Evolutionary conservation across 306 rosid species (phyloP).

Genomic region (Canavalia gladiata): DNA sequence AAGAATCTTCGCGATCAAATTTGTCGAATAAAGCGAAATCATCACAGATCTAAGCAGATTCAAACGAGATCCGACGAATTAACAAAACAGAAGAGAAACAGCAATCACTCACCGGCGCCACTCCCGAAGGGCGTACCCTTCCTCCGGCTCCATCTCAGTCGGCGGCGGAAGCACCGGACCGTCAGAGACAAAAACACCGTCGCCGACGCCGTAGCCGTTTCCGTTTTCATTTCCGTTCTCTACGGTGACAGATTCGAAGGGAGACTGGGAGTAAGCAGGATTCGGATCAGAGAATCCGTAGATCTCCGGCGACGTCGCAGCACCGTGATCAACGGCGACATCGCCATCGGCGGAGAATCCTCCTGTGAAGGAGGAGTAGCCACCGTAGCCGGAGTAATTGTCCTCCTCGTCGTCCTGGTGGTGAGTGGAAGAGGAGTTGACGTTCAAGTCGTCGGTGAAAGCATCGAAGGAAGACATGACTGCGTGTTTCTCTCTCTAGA

Average conservation of each 20-base stretch:
- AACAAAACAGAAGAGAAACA: conserved; percentile 20
- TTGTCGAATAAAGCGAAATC: conserved; percentile 39
- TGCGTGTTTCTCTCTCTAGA: conserved; percentile 51
- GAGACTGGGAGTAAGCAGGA: conserved; percentile 75
- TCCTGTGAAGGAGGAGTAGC: conserved; percentile 68
- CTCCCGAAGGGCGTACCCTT: conserved; percentile 92
- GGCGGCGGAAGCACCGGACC: conserved; percentile 95
- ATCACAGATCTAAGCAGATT: conserved; percentile 56
- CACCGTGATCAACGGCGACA: conserved; percentile 65
- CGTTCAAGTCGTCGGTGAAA: conserved; percentile 69
- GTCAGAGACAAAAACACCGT: conserved; percentile 74
- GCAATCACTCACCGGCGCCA: conserved; percentile 92
- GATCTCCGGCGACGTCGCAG: conserved; percentile 70
- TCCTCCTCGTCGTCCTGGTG: conserved; percentile 62
- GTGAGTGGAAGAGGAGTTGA: conserved; percentile 61
- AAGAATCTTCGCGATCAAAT: conserved; percentile 6
- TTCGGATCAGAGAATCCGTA: conserved; percentile 82
- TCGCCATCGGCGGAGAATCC: conserved; percentile 61
- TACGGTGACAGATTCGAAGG: conserved; percentile 64
- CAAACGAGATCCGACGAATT: conserved; percentile 54
- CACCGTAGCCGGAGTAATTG: conserved; percentile 72
- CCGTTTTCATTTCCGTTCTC: conserved; percentile 84
- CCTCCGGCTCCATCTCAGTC: conserved; percentile 81
- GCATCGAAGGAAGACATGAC: conserved; percentile 85
- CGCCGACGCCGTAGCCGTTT: conserved; percentile 62